These are phyloP conservation scores for Neotropicomus parvogracilis DNA, from an alignment of 1,284 basidiomycete genomes.

Conservation along the genomic window DNA sequence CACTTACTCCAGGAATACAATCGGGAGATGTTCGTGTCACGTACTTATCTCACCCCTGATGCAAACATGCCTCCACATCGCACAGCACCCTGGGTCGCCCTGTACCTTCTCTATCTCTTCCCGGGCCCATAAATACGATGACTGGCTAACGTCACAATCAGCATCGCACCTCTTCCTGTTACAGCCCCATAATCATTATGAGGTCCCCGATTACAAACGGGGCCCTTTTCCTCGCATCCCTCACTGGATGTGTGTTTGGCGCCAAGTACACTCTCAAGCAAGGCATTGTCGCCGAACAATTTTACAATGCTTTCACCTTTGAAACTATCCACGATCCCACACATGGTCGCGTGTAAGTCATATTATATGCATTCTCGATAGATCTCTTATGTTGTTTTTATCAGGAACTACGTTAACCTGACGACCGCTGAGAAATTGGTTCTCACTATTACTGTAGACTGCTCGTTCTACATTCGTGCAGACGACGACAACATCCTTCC, in stretches of 20 bases:
- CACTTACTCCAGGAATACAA: no score
- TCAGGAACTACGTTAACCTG: conserved; percentile 52
- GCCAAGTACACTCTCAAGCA: conserved; percentile 38
- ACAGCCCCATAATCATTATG: conserved; percentile 12
- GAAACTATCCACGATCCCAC: conserved; percentile 47
- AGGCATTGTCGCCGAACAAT: conserved; percentile 40
- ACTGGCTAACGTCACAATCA: not conserved
- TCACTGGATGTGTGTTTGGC: conserved; percentile 27
- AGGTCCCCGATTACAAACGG: conserved; percentile 5
- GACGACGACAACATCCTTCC: conserved; percentile 47
- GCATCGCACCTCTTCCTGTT: not conserved
- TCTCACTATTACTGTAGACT: conserved; percentile 43
- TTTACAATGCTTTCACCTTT: conserved; percentile 43
- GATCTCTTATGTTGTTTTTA: not conserved
- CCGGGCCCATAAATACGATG: not conserved
- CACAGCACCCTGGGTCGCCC: no score
- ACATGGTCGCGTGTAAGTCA: conserved; percentile 44
- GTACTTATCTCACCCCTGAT: no score
- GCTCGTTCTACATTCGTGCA: conserved; percentile 52
- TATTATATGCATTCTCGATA: not conserved
- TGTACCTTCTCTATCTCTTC: no score
- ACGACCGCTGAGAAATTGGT: conserved; percentile 43
- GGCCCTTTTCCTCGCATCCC: conserved; percentile 14
- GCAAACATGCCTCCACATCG: no score
- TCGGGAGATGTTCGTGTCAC: no score